These are phyloP conservation scores for Dillenia turbinata DNA, from an alignment of 164 flowering plant species.

Conservation along the genomic window DNA sequence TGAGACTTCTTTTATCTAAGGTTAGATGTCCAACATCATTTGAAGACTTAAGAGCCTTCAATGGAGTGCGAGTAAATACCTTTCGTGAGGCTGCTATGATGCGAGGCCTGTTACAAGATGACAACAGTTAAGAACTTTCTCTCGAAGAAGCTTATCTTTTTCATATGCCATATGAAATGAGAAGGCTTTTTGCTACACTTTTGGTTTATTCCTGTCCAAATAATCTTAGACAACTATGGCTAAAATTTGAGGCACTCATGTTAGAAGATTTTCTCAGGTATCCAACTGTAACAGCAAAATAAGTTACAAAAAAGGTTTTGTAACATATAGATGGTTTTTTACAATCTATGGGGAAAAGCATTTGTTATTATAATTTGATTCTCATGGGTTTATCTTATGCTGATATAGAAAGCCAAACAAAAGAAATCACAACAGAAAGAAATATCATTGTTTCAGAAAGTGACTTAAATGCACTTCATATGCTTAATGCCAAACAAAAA, in stretches of 20 bases:
- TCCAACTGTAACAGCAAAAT: too few species aligned
- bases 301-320: neutral
- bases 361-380: neutral
- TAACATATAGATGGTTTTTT: neutral
- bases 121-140: neutral
- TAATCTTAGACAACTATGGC: neutral
- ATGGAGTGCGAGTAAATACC: neutral
- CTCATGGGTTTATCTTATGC: too few species aligned
- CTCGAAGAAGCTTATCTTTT: constrained; percentile 1
- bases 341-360: neutral
- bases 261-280: neutral
- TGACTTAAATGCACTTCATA: neutral
- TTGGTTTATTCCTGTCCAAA: neutral
- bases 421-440: neutral
- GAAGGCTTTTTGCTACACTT: constrained; percentile 6
- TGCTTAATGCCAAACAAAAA: constrained; percentile 1
- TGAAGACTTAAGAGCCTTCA: neutral
- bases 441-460: too few species aligned
- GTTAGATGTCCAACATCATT: constrained; percentile 1
- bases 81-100: neutral
- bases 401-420: too few species aligned
- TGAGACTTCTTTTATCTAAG: neutral
- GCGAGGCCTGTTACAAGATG: neutral
- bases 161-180: neutral
- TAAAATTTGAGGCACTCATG: neutral